Evolutionary conservation across 768 basidiomycete genomes (phyloP), one percentile per base, ranked within the genome.

Genomic region (Auricularia cornea): DNA sequence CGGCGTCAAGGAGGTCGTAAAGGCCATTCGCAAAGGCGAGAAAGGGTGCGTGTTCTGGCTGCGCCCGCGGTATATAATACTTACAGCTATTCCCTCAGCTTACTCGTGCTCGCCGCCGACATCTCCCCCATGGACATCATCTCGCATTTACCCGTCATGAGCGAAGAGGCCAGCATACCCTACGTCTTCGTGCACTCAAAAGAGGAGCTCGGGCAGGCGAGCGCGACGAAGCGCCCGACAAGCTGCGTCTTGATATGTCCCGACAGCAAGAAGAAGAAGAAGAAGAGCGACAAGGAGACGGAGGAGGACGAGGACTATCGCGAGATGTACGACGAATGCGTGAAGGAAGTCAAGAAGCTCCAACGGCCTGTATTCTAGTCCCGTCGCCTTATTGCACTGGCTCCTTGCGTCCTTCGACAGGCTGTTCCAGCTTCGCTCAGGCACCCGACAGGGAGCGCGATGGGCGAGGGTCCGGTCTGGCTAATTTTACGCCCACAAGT

Each of bases 101-200:
- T 99, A 35, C 84, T 99, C 32, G 78, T 99, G 63, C 85, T 99
- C 64, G 97, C 97, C 3, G 94, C 90, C 41, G 96, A 98, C 76
- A 98, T 98, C 73, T 96, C 92, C 65, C 97, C 97, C 12, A 89
- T 98, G 70, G 97, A 99, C 78, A 97, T 99, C 68, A 94, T 98
- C 70, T 95, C 95, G 35, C 97, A 98, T 77, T 81, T 99, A 60
- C 97, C 97, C 4, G 80, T 98, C 11, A 80, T 99, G 72, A 89
- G 92, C 57, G 97, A 99, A 78, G 97, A 99, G 73, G 89, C 93
- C 11, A 81, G 86, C 40, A 88, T 94, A 73, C 94, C 94, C 1
- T 96, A 94, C 71, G 81, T 94, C 59, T 95, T 93, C 72, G 90
- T 95, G 16, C 71, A 88, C 2, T 94, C 91, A 3, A 97, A 96